A percentile compares a stretch with the other conserved stretches of the same genome.
Evolutionary conservation across 257 asterid species (phyloP).

Genomic region (Asclepias syriaca): DNA sequence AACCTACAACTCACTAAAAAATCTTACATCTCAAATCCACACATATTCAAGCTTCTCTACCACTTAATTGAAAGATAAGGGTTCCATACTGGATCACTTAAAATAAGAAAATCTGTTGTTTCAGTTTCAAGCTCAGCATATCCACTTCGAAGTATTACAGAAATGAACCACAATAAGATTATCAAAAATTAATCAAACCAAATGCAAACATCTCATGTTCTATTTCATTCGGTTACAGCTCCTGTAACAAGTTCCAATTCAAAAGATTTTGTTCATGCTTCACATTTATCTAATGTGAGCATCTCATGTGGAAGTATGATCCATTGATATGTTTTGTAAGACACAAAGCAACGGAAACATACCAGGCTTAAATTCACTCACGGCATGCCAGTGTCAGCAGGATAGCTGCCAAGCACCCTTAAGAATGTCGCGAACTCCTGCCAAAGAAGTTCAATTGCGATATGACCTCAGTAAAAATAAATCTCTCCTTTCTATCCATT

Average conservation of each 20-base stretch:
- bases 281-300: neutral
- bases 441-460: conserved; percentile 16
- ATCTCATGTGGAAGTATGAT: neutral
- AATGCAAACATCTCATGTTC: too few relatives aligned
- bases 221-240: too few relatives aligned
- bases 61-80: neutral
- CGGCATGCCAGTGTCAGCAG: conserved; percentile 72
- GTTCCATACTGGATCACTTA: neutral
- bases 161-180: neutral
- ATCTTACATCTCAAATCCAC: neutral
- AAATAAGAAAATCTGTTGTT: neutral
- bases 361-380: conserved; percentile 33
- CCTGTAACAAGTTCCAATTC: neutral
- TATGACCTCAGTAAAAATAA: neutral
- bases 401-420: conserved; percentile 97
- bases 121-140: neutral
- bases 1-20: neutral
- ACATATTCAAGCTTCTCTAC: neutral
- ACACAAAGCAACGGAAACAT: conserved; percentile 14
- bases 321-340: neutral
- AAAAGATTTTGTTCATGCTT: neutral
- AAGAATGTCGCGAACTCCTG: conserved; percentile 94
- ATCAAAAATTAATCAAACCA: too few relatives aligned
- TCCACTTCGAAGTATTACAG: neutral
- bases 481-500: neutral